phyloP scores from a whole-genome alignment of 1,284 basidiomycete species.

The Naganishia cerealis region DNA sequence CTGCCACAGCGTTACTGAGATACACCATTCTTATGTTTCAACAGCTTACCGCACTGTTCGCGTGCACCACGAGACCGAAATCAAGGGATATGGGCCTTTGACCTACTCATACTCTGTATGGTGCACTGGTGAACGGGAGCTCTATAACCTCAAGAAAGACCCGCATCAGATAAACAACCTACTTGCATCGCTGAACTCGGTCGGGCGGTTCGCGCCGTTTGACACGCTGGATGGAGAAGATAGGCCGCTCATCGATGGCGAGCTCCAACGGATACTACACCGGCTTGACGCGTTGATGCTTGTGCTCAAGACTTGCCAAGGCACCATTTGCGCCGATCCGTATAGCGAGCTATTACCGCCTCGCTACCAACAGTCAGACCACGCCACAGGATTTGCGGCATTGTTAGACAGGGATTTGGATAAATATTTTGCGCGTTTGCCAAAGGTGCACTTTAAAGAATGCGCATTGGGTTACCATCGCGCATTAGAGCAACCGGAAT shows the following conservation, averaged over 20 bases:
- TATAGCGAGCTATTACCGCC: slow-evolving; percentile 41
- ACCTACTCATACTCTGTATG: slow-evolving; percentile 44
- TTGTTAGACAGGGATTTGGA: slow-evolving; percentile 39
- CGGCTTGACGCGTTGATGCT: slow-evolving; percentile 47
- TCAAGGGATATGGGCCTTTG: slow-evolving; percentile 40
- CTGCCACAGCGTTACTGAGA: neutral
- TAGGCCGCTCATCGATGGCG: neutral
- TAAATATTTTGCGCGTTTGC: slow-evolving; percentile 40
- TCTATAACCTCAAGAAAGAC: slow-evolving; percentile 44
- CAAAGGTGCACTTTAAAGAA: slow-evolving; percentile 41
- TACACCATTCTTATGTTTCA: neutral
- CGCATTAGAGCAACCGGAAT: slow-evolving; percentile 40
- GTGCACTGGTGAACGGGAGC: slow-evolving; percentile 50
- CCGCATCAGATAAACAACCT: slow-evolving; percentile 46
- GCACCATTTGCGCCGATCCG: slow-evolving; percentile 40
- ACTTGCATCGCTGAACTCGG: slow-evolving; percentile 35
- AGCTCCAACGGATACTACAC: slow-evolving; percentile 32
- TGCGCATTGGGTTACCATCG: slow-evolving; percentile 40
- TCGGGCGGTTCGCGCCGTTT: slow-evolving; percentile 35
- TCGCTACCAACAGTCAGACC: neutral
- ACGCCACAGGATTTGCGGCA: slow-evolving; percentile 34
- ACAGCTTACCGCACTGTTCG: slow-evolving; percentile 45
- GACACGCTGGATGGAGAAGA: slow-evolving; percentile 2
- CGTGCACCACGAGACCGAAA: slow-evolving; percentile 38
- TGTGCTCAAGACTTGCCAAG: slow-evolving; percentile 47